phyloP scores from a whole-genome alignment of 192 early-diverging fungal species.

The Rhizoclosmatium globosum region DNA sequence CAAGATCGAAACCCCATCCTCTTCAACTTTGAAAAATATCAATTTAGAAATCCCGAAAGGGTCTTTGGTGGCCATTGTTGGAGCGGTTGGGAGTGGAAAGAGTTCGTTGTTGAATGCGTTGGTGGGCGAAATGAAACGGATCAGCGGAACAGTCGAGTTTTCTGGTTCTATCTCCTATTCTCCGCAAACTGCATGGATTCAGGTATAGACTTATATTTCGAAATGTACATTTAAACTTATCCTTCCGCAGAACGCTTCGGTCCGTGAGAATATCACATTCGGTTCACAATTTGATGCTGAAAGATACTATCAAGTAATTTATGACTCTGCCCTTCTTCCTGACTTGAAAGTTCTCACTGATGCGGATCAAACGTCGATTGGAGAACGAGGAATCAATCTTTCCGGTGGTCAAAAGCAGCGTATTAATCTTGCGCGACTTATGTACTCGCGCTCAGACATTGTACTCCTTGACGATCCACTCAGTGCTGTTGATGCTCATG shows the following conservation, averaged over 20 bases:
- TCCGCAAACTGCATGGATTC: constrained; percentile 91
- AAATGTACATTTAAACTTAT: not conserved
- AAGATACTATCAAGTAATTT: constrained; percentile 69
- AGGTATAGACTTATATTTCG: constrained; percentile 38
- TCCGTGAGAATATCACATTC: constrained; percentile 76
- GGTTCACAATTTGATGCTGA: constrained; percentile 63
- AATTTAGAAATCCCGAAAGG: constrained; percentile 57
- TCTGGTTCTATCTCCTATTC: constrained; percentile 78
- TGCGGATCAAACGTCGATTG: constrained; percentile 71
- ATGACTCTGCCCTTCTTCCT: constrained; percentile 71
- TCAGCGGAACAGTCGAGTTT: constrained; percentile 63
- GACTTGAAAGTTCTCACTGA: constrained; percentile 71
- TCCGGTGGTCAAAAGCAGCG: constrained; percentile 39
- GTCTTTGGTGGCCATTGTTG: constrained; percentile 80
- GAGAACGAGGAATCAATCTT: constrained; percentile 62
- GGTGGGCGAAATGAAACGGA: constrained; percentile 79
- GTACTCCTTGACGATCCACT: constrained; percentile 87
- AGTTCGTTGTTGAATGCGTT: constrained; percentile 83
- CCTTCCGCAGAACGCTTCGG: constrained; percentile 55
- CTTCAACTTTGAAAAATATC: constrained; percentile 42
- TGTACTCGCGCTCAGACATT: constrained; percentile 80
- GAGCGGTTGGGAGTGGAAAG: constrained; percentile 85
- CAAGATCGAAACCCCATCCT: not conserved
- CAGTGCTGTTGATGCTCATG: constrained; percentile 80
- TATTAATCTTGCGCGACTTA: constrained; percentile 60